Conservation (phyloP, 208 protist species). For the Wallacemonas sp. region DNA sequence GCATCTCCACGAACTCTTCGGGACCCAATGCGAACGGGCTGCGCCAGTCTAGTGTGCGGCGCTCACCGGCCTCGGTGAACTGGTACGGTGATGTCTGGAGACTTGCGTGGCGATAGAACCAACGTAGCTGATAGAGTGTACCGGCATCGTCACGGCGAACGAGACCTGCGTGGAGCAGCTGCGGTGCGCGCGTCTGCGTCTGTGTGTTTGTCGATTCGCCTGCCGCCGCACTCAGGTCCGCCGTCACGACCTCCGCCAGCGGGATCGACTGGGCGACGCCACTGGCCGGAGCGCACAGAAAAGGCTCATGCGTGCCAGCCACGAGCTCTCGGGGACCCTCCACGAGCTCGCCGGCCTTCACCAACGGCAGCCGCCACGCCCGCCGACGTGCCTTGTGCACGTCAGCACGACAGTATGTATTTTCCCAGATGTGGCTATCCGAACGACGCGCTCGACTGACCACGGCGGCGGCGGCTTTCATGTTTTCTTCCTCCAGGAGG, state of each 20-base stretch:
- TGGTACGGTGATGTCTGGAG: slow-evolving; percentile 57
- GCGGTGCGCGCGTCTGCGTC: no score
- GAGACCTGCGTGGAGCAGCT: slow-evolving; percentile 32
- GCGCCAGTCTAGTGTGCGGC: slow-evolving; percentile 51
- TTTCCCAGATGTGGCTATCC: slow-evolving; percentile 29
- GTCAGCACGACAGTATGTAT: slow-evolving; percentile 26
- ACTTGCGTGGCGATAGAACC: slow-evolving; percentile 48
- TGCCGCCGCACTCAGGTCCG: not conserved
- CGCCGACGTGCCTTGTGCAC: not conserved
- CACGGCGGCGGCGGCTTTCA: slow-evolving; percentile 11
- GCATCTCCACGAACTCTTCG: slow-evolving; percentile 25
- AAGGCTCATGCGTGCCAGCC: not conserved
- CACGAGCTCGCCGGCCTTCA: not conserved
- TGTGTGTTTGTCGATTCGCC: not conserved
- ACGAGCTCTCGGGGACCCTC: slow-evolving; percentile 2
- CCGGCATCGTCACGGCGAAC: slow-evolving; percentile 23
- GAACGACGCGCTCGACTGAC: slow-evolving; percentile 6
- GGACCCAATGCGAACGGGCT: slow-evolving; percentile 33
- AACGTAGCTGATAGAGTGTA: slow-evolving; percentile 28
- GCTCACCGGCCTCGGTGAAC: slow-evolving; percentile 48
- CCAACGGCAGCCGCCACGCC: slow-evolving; percentile 4
- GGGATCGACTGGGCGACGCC: not conserved
- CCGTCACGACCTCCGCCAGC: not conserved
- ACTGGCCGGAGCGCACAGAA: not conserved
- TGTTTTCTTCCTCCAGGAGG: no score